Evolutionary conservation across 1,284 basidiomycete genomes (phyloP).

Genomic region (Irpex lacteus): DNA sequence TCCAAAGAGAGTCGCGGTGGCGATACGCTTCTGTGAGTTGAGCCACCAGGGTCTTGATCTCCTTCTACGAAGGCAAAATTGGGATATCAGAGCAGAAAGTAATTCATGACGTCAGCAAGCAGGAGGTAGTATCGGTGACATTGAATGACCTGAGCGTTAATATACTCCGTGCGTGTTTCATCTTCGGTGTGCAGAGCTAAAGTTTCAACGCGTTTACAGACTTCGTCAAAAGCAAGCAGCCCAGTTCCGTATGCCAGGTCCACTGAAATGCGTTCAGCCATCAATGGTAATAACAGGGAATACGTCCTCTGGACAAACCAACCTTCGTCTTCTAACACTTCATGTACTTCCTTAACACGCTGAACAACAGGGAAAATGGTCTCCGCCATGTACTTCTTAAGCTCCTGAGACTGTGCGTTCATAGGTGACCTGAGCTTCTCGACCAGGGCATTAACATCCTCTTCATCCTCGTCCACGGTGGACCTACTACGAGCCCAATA

Average conservation of each 20-base stretch:
- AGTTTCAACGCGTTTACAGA: constrained; percentile 49
- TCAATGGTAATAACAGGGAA: background rate
- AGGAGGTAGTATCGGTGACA: constrained; percentile 16
- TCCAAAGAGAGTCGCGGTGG: constrained; percentile 45
- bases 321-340: constrained; percentile 39
- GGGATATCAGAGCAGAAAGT: background rate
- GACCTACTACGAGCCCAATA: background rate
- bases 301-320: background rate
- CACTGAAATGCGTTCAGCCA: constrained; percentile 24
- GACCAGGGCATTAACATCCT: constrained; percentile 40
- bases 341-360: constrained; percentile 43
- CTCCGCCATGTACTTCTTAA: constrained; percentile 49
- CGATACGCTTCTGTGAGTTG: constrained; percentile 45
- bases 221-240: constrained; percentile 49
- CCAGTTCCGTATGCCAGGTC: constrained; percentile 46
- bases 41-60: constrained; percentile 30
- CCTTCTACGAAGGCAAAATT: constrained; percentile 22
- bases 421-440: constrained; percentile 49
- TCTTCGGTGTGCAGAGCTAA: constrained; percentile 41
- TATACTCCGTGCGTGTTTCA: constrained; percentile 37
- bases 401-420: constrained; percentile 35
- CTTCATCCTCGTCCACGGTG: constrained; percentile 21
- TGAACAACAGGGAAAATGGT: constrained; percentile 51
- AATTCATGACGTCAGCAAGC: constrained; percentile 18
- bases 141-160: constrained; percentile 34